Evolutionary conservation across 2,329 filamentous ascomycete genomes (phyloP).

Genomic region (Colletotrichum salicis): DNA sequence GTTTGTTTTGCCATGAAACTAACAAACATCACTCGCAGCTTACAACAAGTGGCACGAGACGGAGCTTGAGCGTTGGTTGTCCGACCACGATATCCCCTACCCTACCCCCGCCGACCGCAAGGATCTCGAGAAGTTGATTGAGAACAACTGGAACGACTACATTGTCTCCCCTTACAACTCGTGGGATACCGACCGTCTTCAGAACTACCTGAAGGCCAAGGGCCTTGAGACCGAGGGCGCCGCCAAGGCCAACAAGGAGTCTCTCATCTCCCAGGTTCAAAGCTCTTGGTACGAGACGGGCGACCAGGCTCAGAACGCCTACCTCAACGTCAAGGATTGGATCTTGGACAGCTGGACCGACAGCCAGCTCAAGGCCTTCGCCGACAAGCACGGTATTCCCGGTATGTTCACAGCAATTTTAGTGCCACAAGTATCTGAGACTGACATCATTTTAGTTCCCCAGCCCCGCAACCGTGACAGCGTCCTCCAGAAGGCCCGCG

Average conservation of each 20-base stretch:
- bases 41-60: conserved; percentile 99
- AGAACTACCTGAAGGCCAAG: conserved; percentile 74
- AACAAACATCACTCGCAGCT: conserved; percentile 59
- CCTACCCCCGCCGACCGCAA: conserved; percentile 92
- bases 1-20: conserved; percentile 12
- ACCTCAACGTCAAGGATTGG: conserved; percentile 83
- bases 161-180: conserved; percentile 79
- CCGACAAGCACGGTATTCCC: conserved; percentile 87
- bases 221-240: conserved; percentile 76
- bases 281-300: conserved; percentile 81
- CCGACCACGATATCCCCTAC: conserved; percentile 90
- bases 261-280: conserved; percentile 76
- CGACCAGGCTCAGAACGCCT: conserved; percentile 78
- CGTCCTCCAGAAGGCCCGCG: conserved; percentile 79
- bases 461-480: conserved; percentile 88
- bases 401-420: conserved; percentile 48
- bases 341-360: conserved; percentile 96
- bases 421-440: not conserved
- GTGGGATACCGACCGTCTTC: conserved; percentile 79
- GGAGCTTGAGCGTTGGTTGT: conserved; percentile 96
- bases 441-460: conserved; percentile 63
- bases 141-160: conserved; percentile 86
- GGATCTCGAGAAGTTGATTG: conserved; percentile 90
- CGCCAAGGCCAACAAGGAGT: conserved; percentile 75
- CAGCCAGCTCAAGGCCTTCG: conserved; percentile 91